Evolutionary conservation across 2,329 filamentous ascomycete genomes (phyloP).

Genomic region (Zasmidium citrigriseum): DNA sequence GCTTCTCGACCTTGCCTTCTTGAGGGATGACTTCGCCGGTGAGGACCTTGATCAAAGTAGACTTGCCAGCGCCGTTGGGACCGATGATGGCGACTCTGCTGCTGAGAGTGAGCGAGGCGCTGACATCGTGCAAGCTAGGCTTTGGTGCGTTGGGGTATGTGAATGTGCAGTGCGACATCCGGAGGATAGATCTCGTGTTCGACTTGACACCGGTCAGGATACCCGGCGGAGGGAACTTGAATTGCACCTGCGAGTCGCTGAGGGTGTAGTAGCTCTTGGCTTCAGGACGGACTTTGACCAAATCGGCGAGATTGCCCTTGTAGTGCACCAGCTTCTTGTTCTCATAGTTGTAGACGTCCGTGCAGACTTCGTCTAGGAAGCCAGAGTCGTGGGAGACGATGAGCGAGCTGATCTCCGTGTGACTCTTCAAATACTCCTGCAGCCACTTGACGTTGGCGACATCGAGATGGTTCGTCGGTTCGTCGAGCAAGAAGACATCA

Average conservation of each 20-base stretch:
- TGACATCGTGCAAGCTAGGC: conserved; percentile 83
- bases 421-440: conserved; percentile 90
- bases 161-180: conserved; percentile 89
- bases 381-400: conserved; percentile 98
- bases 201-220: conserved; percentile 96
- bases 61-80: conserved; percentile 96
- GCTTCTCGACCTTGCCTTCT: conserved; percentile 88
- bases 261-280: conserved; percentile 98
- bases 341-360: conserved; percentile 99
- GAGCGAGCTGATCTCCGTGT: conserved; percentile 93
- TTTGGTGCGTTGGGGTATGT: conserved; percentile 89
- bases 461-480: conserved; percentile 98
- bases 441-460: conserved; percentile 96
- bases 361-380: conserved; percentile 96
- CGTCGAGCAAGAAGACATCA: conserved; percentile 94
- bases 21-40: conserved; percentile 89
- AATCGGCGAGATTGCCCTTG: conserved; percentile 78
- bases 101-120: conserved; percentile 83
- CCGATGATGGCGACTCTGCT: conserved; percentile 96
- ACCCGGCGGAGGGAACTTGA: conserved; percentile 96
- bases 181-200: conserved; percentile 86
- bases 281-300: conserved; percentile 88
- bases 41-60: conserved; percentile 94
- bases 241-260: conserved; percentile 82
- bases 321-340: conserved; percentile 90